Conservation (phyloP, 805 yeast species). For the Hanseniaspora clermontiae region DNA sequence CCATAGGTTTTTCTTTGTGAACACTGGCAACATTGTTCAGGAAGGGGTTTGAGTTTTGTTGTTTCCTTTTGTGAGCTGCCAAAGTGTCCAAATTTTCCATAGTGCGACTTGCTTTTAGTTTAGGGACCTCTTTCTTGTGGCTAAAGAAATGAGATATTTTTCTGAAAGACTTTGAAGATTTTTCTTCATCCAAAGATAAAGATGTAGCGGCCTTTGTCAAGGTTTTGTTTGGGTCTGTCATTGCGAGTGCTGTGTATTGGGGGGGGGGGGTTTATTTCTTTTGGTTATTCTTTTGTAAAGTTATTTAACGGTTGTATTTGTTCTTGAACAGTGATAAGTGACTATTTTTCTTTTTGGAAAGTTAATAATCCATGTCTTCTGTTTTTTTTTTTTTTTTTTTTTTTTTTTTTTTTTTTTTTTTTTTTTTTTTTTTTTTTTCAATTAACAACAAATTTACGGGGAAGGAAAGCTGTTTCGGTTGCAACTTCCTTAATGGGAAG, state of each 20-base stretch:
- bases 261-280: not conserved
- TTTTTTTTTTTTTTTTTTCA: too few species aligned
- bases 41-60: slow-evolving; percentile 12
- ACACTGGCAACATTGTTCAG: not conserved
- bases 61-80: not conserved
- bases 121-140: slow-evolving; percentile 27
- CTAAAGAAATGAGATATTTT: not conserved
- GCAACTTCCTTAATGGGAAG: too few species aligned
- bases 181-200: not conserved
- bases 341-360: too few species aligned
- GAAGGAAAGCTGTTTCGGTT: too few species aligned
- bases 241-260: not conserved
- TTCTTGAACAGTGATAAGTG: too few species aligned
- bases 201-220: not conserved
- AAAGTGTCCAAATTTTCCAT: slow-evolving; percentile 18
- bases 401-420: too few species aligned
- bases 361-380: not conserved
- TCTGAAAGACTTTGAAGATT: not conserved
- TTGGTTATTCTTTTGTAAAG: not conserved
- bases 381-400: too few species aligned
- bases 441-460: too few species aligned
- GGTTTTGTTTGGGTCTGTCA: not conserved
- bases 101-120: slow-evolving; percentile 35
- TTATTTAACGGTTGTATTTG: too few species aligned
- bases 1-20: not conserved